These are phyloP conservation scores for Allium cepa DNA, from an alignment of 106 monocot genomes.

Conservation along the genomic window DNA sequence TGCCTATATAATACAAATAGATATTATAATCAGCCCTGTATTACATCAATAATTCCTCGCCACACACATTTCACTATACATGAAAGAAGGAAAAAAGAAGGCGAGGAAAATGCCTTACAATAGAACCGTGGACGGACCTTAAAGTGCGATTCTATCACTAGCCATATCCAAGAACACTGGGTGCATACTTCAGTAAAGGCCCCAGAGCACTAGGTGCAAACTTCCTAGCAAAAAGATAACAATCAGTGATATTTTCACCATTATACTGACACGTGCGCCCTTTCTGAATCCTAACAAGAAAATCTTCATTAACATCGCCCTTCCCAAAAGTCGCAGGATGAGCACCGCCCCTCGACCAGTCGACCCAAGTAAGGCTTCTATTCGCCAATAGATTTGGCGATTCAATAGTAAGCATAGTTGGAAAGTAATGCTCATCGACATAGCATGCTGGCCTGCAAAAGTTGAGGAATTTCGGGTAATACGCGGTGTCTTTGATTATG, in stretches of 20 bases:
- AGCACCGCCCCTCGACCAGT: constrained; percentile 20
- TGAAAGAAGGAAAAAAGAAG: background rate
- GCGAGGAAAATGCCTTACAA: background rate
- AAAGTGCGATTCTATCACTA: background rate
- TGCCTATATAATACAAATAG: background rate
- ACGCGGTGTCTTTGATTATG: constrained; percentile 6
- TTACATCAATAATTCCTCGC: background rate
- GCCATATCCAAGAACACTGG: constrained; percentile 9
- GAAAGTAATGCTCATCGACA: constrained; percentile 21
- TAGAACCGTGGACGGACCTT: background rate
- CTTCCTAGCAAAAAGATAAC: constrained; percentile 16
- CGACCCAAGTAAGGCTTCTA: constrained; percentile 12
- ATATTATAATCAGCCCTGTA: background rate
- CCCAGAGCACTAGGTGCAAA: constrained; percentile 18
- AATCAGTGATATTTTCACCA: background rate
- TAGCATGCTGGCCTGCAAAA: constrained; percentile 17
- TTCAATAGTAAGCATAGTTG: constrained; percentile 15
- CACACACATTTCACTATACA: background rate
- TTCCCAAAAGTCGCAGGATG: constrained; percentile 15
- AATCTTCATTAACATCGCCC: constrained; percentile 6
- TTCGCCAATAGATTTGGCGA: constrained; percentile 8
- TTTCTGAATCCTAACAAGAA: constrained; percentile 6
- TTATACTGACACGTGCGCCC: constrained; percentile 6
- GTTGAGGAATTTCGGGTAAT: constrained; percentile 10
- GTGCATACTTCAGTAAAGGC: constrained; percentile 7